Conservation (phyloP, 768 basidiomycete genomes). For the Floccularia luteovirens region DNA sequence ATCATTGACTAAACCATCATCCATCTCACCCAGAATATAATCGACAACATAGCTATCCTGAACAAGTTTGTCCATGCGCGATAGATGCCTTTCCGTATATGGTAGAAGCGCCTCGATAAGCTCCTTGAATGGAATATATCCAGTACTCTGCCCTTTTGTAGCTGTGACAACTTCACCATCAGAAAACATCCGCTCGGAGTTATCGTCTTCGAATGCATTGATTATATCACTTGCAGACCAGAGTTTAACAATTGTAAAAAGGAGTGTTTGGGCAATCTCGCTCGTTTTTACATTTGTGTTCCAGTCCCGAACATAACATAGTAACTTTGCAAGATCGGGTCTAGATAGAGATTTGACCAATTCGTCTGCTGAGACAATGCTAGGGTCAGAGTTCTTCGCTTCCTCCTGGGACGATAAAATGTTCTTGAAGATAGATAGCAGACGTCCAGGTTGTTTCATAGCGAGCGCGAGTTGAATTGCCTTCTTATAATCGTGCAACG, state of each 20-base stretch:
- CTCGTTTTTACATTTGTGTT: conserved; percentile 92
- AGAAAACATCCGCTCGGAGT: conserved; percentile 7
- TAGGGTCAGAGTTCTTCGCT: conserved; percentile 43
- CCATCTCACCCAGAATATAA: conserved; percentile 83
- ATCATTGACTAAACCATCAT: conserved; percentile 60
- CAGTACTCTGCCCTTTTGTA: no score
- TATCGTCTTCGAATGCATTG: conserved; percentile 43
- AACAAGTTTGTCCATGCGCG: conserved; percentile 76
- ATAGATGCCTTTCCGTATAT: conserved; percentile 90
- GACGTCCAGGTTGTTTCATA: conserved; percentile 88
- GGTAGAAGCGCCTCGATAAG: conserved; percentile 83
- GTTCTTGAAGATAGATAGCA: conserved; percentile 71
- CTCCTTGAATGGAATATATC: no score
- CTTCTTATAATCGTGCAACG: conserved; percentile 80
- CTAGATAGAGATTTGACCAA: conserved; percentile 68
- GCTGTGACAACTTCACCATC: conserved; percentile 18
- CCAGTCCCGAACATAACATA: conserved; percentile 85
- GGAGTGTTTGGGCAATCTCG: conserved; percentile 73
- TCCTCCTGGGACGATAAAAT: conserved; percentile 27
- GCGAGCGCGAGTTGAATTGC: conserved; percentile 89
- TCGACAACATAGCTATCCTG: conserved; percentile 97
- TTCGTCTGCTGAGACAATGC: conserved; percentile 67
- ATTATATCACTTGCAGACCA: conserved; percentile 70
- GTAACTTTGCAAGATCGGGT: conserved; percentile 71
- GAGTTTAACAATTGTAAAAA: conserved; percentile 77